Evolutionary conservation across 176 grass and related monocot genomes (phyloP).

Genomic region (sorghum (Sorghum bicolor)): DNA sequence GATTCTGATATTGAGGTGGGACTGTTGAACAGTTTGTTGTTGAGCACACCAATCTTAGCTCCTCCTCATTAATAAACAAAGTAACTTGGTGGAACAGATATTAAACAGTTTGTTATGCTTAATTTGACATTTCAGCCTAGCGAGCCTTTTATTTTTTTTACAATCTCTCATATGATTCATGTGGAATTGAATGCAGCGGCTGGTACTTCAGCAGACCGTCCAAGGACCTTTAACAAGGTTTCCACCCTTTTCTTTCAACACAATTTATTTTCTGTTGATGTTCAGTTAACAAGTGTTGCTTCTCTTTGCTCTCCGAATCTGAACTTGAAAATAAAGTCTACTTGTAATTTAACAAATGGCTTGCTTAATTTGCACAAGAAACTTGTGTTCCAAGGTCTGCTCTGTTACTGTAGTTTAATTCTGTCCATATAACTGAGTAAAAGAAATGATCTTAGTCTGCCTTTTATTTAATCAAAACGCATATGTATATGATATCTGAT

Average conservation of each 20-base stretch:
- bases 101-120: background rate
- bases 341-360: background rate
- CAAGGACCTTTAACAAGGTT: constrained; percentile 59
- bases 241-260: background rate
- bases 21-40: background rate
- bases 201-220: constrained; percentile 63
- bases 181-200: constrained; percentile 56
- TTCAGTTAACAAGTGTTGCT: background rate
- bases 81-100: background rate
- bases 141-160: background rate
- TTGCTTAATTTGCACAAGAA: background rate
- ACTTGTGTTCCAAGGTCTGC: background rate
- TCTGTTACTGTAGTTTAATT: background rate
- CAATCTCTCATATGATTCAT: constrained; percentile 16
- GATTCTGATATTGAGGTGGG: background rate
- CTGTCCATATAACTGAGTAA: background rate
- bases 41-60: background rate
- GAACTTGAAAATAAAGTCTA: background rate
- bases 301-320: background rate
- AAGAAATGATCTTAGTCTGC: background rate
- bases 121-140: background rate
- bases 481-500: background rate
- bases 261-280: background rate
- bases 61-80: background rate
- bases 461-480: background rate